Evolutionary conservation across 306 rosid genomes (phyloP).

Genomic region (Boehmeria nivea): DNA sequence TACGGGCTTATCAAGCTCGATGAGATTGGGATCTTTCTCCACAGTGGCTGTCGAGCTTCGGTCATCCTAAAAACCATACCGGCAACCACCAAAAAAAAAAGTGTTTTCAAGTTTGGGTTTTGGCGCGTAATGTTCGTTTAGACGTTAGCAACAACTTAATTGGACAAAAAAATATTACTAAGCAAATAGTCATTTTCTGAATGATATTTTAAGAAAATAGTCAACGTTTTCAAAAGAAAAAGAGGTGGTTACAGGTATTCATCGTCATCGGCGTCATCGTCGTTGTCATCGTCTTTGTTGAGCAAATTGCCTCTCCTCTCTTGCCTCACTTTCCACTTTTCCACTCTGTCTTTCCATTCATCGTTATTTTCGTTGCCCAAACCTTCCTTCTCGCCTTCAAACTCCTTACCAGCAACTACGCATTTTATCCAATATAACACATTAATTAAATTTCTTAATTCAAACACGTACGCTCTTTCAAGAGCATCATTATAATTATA

Average conservation of each 20-base stretch:
- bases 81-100: no score
- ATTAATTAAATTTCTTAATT: no score
- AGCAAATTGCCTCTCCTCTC: conserved; percentile 55
- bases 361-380: conserved; percentile 35
- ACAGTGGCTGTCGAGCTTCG: conserved; percentile 81
- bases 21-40: conserved; percentile 73
- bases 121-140: no score
- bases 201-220: no score
- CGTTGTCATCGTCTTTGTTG: conserved; percentile 48
- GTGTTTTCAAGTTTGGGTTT: no score
- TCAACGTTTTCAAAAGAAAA: no score
- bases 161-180: no score
- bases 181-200: no score
- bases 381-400: conserved; percentile 50
- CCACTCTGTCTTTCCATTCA: conserved; percentile 77
- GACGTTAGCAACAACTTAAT: no score
- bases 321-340: conserved; percentile 95
- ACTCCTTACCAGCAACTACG: conserved; percentile 55
- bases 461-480: neutral
- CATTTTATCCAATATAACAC: neutral
- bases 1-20: conserved; percentile 84
- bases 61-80: conserved; percentile 27
- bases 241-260: conserved; percentile 54
- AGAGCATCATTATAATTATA: neutral
- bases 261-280: conserved; percentile 63